Evolutionary conservation across 2,329 filamentous ascomycete species (phyloP), one percentile per base, ranked within the genome.

Genomic region (Penicillium janthinellum): DNA sequence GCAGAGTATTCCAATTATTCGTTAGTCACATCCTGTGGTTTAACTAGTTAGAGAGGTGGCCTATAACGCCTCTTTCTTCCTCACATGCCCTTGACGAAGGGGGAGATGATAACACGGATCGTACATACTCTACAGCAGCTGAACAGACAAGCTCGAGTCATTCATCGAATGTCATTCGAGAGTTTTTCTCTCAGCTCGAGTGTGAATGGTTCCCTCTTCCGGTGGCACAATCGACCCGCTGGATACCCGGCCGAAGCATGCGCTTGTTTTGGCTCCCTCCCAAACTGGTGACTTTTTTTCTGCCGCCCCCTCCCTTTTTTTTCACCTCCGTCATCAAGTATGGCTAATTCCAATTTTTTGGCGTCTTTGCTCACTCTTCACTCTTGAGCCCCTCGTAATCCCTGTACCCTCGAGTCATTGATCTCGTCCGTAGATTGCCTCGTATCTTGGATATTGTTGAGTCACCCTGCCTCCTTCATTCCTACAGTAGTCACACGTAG

Each of bases 221-320:
- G 31, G 54, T 56, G 44, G 37, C 50, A 58, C 31, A 37, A 58
- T 54, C 49, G 62, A 62, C 62, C 62, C 62, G 60, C 62, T 54
- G 57, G 49, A 56, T 64, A 55, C 47, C 52, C 52, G 52, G 53
- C 28, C 60, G 49, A 56, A 62, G 53, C 37, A 53, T 56, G 61
- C 51, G 53, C 39, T 49, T 61, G 61, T 51, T 37, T 37, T 38
- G 1, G 28, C 28, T 31, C 28, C 7, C 28, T 31, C 28, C 28
- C 6, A 31, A 31, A 6, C 28, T 31, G 28, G 28, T 49, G 12
- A 11, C 28, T 47, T 56, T 44, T 44, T 54, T 54, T 44, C 38
- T 49, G 20, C 35, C 39, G 28, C 51, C 49, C 20, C 17, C 20
- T 35, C 51, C 51, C 20, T 22, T 12, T 22, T 22, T 42, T 35